Conservation (phyloP, 2,329 filamentous ascomycete genomes). For the Pseudomassariella vexata region DNA sequence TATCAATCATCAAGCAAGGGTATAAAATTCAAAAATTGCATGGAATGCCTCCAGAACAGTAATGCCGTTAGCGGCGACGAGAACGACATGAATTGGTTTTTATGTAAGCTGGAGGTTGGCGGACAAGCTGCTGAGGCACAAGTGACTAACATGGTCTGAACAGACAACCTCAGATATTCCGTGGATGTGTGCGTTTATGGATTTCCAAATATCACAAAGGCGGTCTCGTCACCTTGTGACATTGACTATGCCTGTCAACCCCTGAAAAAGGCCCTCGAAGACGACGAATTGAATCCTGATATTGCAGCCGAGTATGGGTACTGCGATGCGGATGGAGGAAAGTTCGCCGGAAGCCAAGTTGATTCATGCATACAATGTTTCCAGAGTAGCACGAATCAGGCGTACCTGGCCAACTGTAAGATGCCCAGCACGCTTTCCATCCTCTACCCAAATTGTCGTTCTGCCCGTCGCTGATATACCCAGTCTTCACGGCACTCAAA, state of each 20-base stretch:
- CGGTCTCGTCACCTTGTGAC: constrained; percentile 36
- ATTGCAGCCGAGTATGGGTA: constrained; percentile 29
- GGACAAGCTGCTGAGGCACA: no score
- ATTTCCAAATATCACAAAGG: constrained; percentile 21
- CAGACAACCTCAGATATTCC: constrained; percentile 45
- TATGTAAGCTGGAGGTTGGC: constrained; percentile 33
- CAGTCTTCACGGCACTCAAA: constrained; percentile 41
- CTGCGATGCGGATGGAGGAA: constrained; percentile 31
- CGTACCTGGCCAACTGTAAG: constrained; percentile 45
- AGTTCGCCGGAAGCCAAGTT: constrained; percentile 24
- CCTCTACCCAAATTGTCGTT: neutral
- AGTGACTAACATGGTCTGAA: no score
- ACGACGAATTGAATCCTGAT: constrained; percentile 21
- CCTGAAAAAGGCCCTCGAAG: constrained; percentile 30
- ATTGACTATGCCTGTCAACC: constrained; percentile 34
- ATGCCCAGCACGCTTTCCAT: neutral
- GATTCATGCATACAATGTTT: constrained; percentile 38
- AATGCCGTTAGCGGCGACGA: constrained; percentile 30
- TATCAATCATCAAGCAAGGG: constrained; percentile 31
- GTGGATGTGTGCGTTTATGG: constrained; percentile 41
- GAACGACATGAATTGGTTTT: constrained; percentile 37
- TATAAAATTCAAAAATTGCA: constrained; percentile 40
- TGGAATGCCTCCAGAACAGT: constrained; percentile 41
- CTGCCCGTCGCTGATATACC: constrained; percentile 5
- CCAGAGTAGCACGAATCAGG: constrained; percentile 30